These are phyloP conservation scores for Agrostemma githago DNA, from an alignment of 148 eudicot genomes.

Conservation along the genomic window DNA sequence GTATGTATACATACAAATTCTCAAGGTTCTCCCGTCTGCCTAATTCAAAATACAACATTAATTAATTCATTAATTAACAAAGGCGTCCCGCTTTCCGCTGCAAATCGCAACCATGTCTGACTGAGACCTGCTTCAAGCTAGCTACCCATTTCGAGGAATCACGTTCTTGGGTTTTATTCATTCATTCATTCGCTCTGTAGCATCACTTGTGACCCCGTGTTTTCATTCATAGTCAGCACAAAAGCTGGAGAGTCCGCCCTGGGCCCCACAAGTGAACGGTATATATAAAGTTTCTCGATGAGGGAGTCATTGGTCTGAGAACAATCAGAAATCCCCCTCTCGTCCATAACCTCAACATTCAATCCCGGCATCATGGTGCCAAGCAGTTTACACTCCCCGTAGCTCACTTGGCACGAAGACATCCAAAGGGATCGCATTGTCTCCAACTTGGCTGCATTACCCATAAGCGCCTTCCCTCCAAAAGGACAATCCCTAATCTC, in stretches of 20 bases:
- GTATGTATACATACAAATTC: slow-evolving; percentile 21
- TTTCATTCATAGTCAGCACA: slow-evolving; percentile 46
- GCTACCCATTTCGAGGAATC: neutral
- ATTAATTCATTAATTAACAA: neutral
- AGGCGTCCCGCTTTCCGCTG: neutral
- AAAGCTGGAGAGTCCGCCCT: slow-evolving; percentile 65
- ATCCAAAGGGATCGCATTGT: slow-evolving; percentile 99
- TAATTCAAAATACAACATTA: slow-evolving; percentile 14
- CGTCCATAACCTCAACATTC: slow-evolving; percentile 83
- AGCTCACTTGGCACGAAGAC: slow-evolving; percentile 86
- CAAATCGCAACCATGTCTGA: neutral
- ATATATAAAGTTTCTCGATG: slow-evolving; percentile 74
- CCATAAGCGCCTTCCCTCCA: slow-evolving; percentile 69
- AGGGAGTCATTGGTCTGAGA: slow-evolving; percentile 39
- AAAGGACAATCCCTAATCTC: slow-evolving; percentile 95
- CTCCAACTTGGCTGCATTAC: slow-evolving; percentile 79
- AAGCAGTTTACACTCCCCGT: slow-evolving; percentile 70
- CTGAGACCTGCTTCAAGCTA: neutral
- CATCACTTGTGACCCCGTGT: neutral
- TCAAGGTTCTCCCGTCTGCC: slow-evolving; percentile 2
- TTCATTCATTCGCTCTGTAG: neutral
- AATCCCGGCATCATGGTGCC: slow-evolving; percentile 75
- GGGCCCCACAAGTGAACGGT: slow-evolving; percentile 71
- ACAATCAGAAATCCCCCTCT: slow-evolving; percentile 49
- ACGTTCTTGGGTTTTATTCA: neutral